These are phyloP conservation scores for Mortierella sp. DNA, from an alignment of 371 early-diverging fungal species.

Conservation along the genomic window DNA sequence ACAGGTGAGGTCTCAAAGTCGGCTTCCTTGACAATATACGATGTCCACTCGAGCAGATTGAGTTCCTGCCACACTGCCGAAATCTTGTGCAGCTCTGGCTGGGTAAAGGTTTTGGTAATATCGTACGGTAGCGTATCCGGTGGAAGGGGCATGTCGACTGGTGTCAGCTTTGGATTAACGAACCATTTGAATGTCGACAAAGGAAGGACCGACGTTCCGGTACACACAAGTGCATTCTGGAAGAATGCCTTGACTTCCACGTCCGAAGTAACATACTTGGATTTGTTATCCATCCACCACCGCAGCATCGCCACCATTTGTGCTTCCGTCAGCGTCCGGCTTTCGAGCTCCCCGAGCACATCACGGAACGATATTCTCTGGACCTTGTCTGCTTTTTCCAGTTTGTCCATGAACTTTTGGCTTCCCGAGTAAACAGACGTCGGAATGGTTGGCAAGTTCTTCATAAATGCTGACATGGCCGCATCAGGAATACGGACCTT, in stretches of 20 bases:
- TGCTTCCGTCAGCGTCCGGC: constrained; percentile 58
- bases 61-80: constrained; percentile 71
- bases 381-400: constrained; percentile 58
- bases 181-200: constrained; percentile 61
- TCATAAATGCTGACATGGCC: constrained; percentile 68
- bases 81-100: constrained; percentile 67
- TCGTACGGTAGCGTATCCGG: constrained; percentile 68
- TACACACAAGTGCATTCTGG: constrained; percentile 54
- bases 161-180: constrained; percentile 70
- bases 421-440: constrained; percentile 59
- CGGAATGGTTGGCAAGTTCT: constrained; percentile 70
- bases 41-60: constrained; percentile 70
- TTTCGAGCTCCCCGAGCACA: constrained; percentile 72
- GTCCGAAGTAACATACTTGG: constrained; percentile 25
- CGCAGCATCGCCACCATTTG: constrained; percentile 79
- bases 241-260: constrained; percentile 36
- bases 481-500: constrained; percentile 66
- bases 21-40: constrained; percentile 59
- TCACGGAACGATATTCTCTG: constrained; percentile 65
- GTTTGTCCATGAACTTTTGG: constrained; percentile 66
- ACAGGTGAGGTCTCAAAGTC: constrained; percentile 63
- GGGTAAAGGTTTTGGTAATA: constrained; percentile 70
- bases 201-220: constrained; percentile 57
- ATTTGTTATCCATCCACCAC: constrained; percentile 76
- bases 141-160: constrained; percentile 73